Percentiles rank a stretch among this genome's conserved stretches.
phyloP scores from a whole-genome alignment of 164 flowering plant genomes.

The Kalanchoe fedtschenkoi region DNA sequence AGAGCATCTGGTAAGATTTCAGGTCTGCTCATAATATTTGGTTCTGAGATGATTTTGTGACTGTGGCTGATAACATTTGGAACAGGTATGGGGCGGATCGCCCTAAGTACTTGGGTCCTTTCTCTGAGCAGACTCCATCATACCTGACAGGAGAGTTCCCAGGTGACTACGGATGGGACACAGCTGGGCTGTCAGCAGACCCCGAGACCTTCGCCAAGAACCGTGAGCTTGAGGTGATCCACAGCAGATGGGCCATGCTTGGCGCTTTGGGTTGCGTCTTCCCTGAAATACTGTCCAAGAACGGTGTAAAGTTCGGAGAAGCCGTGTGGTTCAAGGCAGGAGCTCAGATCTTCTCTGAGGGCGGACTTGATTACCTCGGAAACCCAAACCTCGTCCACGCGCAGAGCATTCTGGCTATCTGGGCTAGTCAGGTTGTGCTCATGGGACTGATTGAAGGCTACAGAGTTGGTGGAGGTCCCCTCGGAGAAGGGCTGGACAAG shows the following conservation, averaged over 20 bases:
- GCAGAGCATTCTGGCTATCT: constrained; percentile 61
- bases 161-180: constrained; percentile 68
- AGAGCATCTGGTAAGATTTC: background rate
- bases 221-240: constrained; percentile 69
- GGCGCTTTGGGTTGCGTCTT: constrained; percentile 61
- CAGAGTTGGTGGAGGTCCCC: constrained; percentile 63
- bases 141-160: constrained; percentile 68
- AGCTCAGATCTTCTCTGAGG: constrained; percentile 57
- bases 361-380: constrained; percentile 60
- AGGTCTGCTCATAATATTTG: constrained; percentile 23
- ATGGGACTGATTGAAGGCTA: constrained; percentile 62
- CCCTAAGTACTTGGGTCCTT: constrained; percentile 63
- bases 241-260: constrained; percentile 65
- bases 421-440: constrained; percentile 60
- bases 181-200: constrained; percentile 59
- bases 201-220: constrained; percentile 70
- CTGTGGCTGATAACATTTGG: background rate
- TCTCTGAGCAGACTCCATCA: constrained; percentile 66
- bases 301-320: constrained; percentile 59
- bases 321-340: constrained; percentile 74
- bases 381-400: constrained; percentile 69
- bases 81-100: constrained; percentile 63
- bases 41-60: constrained; percentile 33
- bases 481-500: constrained; percentile 56
- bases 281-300: constrained; percentile 53